phyloP scores from a whole-genome alignment of 164 flowering plant species.

The Nelumbo lutea region DNA sequence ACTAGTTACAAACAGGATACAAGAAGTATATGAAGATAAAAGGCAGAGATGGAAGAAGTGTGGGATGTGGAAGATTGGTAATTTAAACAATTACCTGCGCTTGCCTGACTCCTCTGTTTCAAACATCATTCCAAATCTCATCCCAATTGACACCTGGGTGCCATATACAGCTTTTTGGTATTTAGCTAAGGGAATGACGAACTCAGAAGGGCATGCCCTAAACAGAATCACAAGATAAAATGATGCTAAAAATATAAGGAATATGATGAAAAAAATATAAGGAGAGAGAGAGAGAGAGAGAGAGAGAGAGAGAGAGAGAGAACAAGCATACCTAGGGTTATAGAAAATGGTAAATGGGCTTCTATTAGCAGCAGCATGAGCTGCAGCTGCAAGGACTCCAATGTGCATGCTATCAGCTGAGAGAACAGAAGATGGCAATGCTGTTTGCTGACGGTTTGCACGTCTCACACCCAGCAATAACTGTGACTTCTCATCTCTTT shows the following conservation, averaged over 20 bases:
- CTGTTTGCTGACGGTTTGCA: conserved; percentile 80
- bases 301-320: background rate
- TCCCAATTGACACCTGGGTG: conserved; percentile 75
- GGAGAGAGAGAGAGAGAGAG: background rate
- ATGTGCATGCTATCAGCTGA: conserved; percentile 99
- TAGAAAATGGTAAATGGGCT: conserved; percentile 87
- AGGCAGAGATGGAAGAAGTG: background rate
- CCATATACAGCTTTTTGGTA: conserved; percentile 72
- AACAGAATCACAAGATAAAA: background rate
- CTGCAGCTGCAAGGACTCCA: conserved; percentile 99
- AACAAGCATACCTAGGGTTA: conserved; percentile 68
- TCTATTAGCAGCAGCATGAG: conserved; percentile 92
- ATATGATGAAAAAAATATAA: conserved; percentile 1
- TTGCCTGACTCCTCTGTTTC: conserved; percentile 97
- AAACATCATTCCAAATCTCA: conserved; percentile 99
- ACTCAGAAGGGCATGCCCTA: conserved; percentile 95
- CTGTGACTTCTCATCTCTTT: conserved; percentile 92
- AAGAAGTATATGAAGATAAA: background rate
- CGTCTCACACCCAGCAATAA: conserved; percentile 86
- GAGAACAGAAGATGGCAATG: conserved; percentile 88
- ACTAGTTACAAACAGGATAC: background rate
- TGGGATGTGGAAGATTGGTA: background rate
- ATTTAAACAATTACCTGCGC: conserved; percentile 57
- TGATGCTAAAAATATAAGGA: conserved; percentile 2
- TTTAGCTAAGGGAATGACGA: conserved; percentile 71